Evolutionary conservation across 2,329 filamentous ascomycete genomes (phyloP).

Genomic region (Mycosphaerella sp.): DNA sequence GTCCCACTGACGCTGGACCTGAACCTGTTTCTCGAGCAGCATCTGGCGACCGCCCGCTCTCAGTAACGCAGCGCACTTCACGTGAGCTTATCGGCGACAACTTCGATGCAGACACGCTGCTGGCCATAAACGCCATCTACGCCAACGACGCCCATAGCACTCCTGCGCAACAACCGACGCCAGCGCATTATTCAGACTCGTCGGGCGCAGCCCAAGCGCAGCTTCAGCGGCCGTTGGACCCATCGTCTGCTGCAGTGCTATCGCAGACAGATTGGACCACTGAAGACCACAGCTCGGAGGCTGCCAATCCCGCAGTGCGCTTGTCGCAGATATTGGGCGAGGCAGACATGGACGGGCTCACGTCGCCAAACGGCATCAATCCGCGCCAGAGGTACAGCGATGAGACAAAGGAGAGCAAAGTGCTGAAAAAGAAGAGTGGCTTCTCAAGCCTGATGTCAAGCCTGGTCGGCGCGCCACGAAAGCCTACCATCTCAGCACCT

Average conservation of each 20-base stretch:
- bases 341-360: conserved; percentile 46
- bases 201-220: conserved; percentile 9
- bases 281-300: conserved; percentile 3
- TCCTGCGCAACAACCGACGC: conserved; percentile 7
- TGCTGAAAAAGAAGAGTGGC: conserved; percentile 71
- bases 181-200: conserved; percentile 8
- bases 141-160: conserved; percentile 16
- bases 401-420: conserved; percentile 62
- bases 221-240: conserved; percentile 10
- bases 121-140: conserved; percentile 35
- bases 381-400: conserved; percentile 70
- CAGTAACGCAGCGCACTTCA: conserved; percentile 31
- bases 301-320: conserved; percentile 32
- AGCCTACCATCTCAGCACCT: conserved; percentile 91
- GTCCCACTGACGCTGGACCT: background rate
- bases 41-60: conserved; percentile 19
- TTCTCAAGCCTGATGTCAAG: conserved; percentile 85
- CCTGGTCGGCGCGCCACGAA: conserved; percentile 75
- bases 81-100: conserved; percentile 37
- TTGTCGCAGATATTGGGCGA: conserved; percentile 41
- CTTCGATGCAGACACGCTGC: conserved; percentile 38
- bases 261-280: background rate
- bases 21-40: too few species aligned
- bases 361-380: conserved; percentile 44
- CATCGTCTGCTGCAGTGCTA: background rate